Evolutionary conservation across 1,139 yeast genomes (phyloP), one percentile per base, ranked within the genome.

Genomic region (Pichia sp.): DNA sequence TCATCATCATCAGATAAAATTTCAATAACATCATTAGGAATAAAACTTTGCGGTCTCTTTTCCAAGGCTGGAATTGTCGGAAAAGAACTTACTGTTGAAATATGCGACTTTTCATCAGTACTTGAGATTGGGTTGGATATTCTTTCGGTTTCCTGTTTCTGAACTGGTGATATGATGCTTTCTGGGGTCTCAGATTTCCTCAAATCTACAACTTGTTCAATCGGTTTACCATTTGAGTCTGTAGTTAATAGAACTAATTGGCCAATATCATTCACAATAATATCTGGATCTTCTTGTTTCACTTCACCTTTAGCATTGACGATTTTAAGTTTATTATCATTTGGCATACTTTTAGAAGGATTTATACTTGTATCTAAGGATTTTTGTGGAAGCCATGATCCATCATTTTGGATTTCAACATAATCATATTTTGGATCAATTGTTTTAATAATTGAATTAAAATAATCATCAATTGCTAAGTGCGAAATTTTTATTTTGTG

Each of bases 381-480:
- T 42, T 37, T 32, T 41, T 28, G 43, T 1, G 66, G 65, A 9
- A 58, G 60, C 87, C 89, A 83, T 0, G 71, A 54, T 0, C 90
- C 90, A 58, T 82, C 80, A 2, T 66, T 61, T 27, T 72, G 68
- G 24, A 84, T 65, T 41, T 71, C 74, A 8, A 82, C 79, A 28
- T 67, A 68, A 37, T 81, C 87, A 4, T 71, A 71, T 24, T 71
- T 75, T 4, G 66, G 71, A 11, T 60, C 57, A 0, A 78, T 75
- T 4, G 58, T 52, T 1, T 65, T 55, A 16, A 83, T 54, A 36
- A 83, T 72, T 12, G 77, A 80, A 37, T 62, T 55, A 35, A 81
- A 73, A 57, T 75, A 83, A 50, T 82, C 87, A 49, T 81, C 80
- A 1, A 82, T 62, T 0, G 81, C 76, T 47, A 84, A 60, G 50